Base-by-base conservation (phyloP, 805 yeast genomes). In the Jamesozyma rosinii region DNA sequence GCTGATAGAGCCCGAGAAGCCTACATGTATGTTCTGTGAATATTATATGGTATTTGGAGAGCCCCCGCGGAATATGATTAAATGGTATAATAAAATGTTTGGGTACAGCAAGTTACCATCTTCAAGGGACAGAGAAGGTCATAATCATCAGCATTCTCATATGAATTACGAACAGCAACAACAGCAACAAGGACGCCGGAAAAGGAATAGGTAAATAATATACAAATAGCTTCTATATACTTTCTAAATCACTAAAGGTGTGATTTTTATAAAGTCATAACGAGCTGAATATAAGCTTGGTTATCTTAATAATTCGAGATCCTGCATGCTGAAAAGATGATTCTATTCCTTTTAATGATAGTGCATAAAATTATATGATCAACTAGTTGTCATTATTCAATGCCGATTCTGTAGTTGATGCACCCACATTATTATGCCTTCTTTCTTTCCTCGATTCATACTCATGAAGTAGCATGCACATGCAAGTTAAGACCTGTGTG, bases 31-130 rank as follows among this genome's bases (percentile, higher is more conserved):
- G 47, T 67, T 75, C 42, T 75, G 80, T 55, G 77, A 74, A 49
- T 75, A 74, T 53, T 75, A 73, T 51, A 64, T 68, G 41, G 67
- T 74, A 1, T 75, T 66, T 54, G 79, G 79, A 1, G 59, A 57
- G 37, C 70, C 72, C 40, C 79, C 80, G 0, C 56, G 58, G 20
- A 72, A 73, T 51, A 67, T 72, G 68, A 70, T 74, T 46, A 70
- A 68, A 51, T 71, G 76, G 72, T 70, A 70, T 46, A 71, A 74
- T 44, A 54, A 49, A 36, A 49, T 46, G 32, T 52, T 49, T 44
- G 63, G 60, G 13, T 53, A 55, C 35, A 55, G 49, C 26, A 42
- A 50, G 19, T 40, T 48, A 42, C 56, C 60, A 11, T 36, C 47
- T 18, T 17, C 36, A 4, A 45, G 45, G 35, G 44, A 34, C 8